These are phyloP conservation scores for Cytospora schulzeri DNA, from an alignment of 2,329 filamentous ascomycete genomes.

Conservation along the genomic window DNA sequence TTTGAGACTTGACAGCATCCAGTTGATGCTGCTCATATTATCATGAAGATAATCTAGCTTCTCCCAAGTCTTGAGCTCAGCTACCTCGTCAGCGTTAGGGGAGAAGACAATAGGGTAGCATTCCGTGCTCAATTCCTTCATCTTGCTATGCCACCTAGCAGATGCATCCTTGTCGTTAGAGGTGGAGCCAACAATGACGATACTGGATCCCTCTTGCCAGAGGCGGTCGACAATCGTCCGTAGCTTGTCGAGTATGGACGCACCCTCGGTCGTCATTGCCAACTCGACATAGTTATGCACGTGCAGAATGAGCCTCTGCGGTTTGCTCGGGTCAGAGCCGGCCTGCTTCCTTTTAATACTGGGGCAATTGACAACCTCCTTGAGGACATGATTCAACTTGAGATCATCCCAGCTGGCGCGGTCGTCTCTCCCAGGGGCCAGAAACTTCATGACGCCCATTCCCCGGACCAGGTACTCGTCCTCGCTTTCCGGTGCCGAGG, in stretches of 20 bases:
- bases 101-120: slow-evolving; percentile 31
- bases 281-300: slow-evolving; percentile 82
- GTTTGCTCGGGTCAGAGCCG: slow-evolving; percentile 23
- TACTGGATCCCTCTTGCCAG: slow-evolving; percentile 69
- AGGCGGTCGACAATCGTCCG: slow-evolving; percentile 71
- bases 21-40: slow-evolving; percentile 50
- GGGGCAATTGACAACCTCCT: slow-evolving; percentile 56
- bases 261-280: slow-evolving; percentile 67
- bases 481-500: slow-evolving; percentile 48
- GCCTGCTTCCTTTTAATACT: slow-evolving; percentile 39
- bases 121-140: slow-evolving; percentile 39
- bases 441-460: slow-evolving; percentile 35
- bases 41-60: slow-evolving; percentile 45
- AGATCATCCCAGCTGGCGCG: slow-evolving; percentile 58
- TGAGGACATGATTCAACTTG: slow-evolving; percentile 60
- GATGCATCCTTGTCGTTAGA: slow-evolving; percentile 56
- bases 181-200: slow-evolving; percentile 77
- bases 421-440: slow-evolving; percentile 41
- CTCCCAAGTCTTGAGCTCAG: slow-evolving; percentile 30
- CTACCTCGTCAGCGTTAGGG: slow-evolving; percentile 8
- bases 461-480: slow-evolving; percentile 31
- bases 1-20: slow-evolving; percentile 47
- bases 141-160: slow-evolving; percentile 33
- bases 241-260: slow-evolving; percentile 69
- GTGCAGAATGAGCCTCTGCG: slow-evolving; percentile 65